Evolutionary conservation across 192 early-diverging fungal species (phyloP).

Genomic region (Podila epicladia): DNA sequence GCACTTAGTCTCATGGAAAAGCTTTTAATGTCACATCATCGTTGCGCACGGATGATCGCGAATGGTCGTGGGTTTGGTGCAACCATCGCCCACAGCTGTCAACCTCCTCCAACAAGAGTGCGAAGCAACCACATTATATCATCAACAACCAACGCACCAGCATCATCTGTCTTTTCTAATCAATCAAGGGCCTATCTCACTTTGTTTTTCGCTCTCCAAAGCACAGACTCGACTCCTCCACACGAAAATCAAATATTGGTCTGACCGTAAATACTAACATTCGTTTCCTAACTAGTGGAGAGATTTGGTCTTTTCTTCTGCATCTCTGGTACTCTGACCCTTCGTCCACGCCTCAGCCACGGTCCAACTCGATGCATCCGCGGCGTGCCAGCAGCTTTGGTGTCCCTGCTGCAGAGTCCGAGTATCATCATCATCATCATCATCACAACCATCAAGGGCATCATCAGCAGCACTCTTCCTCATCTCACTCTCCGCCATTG

Average conservation of each 20-base stretch:
- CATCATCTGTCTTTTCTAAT: too few species aligned
- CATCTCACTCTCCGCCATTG: background rate
- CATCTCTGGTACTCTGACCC: constrained; percentile 51
- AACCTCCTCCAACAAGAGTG: too few species aligned
- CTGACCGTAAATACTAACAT: background rate
- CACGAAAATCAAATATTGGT: background rate
- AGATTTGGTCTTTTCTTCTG: constrained; percentile 47
- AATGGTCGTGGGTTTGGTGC: too few species aligned
- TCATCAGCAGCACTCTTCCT: background rate
- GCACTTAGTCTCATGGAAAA: background rate
- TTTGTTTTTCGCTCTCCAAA: background rate
- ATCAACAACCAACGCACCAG: too few species aligned
- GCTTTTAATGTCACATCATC: background rate
- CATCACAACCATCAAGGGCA: background rate
- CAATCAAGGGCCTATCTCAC: too few species aligned
- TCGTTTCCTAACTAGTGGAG: constrained; percentile 18
- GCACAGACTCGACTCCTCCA: background rate
- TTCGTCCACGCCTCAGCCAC: constrained; percentile 10
- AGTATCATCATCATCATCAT: background rate
- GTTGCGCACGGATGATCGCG: too few species aligned
- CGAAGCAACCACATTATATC: too few species aligned
- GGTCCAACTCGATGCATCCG: constrained; percentile 12
- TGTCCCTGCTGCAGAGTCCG: background rate
- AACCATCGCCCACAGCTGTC: too few species aligned
- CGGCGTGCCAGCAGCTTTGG: constrained; percentile 26